These are phyloP conservation scores for Melanomma pulvis-pyrius DNA, from an alignment of 495 filamentous ascomycete genomes.

Conservation along the genomic window DNA sequence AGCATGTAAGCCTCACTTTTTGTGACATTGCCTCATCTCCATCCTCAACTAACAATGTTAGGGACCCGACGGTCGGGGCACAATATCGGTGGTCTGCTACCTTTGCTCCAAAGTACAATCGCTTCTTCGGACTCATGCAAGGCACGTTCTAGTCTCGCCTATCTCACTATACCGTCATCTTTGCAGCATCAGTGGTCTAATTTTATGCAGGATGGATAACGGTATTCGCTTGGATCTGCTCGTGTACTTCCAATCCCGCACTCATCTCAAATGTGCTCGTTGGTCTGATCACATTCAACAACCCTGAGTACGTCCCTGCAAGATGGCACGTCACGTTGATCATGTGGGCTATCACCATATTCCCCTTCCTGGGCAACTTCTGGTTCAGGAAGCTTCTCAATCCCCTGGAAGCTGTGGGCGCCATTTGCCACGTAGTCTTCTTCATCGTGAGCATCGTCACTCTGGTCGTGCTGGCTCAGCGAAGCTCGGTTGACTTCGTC, in stretches of 20 bases:
- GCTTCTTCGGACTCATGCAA: conserved; percentile 39
- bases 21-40: background rate
- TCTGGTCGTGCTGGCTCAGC: conserved; percentile 22
- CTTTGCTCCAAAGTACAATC: conserved; percentile 50
- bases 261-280: conserved; percentile 35
- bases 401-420: conserved; percentile 32
- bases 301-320: conserved; percentile 28
- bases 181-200: conserved; percentile 6
- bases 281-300: conserved; percentile 30
- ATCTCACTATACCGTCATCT: background rate
- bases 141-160: conserved; percentile 10
- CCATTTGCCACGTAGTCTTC: conserved; percentile 33
- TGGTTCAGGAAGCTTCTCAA: conserved; percentile 35
- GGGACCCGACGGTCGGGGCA: conserved; percentile 34
- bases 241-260: conserved; percentile 30
- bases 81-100: conserved; percentile 37
- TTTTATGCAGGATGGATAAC: conserved; percentile 31
- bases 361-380: conserved; percentile 30
- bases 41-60: background rate
- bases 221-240: conserved; percentile 35
- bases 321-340: conserved; percentile 36
- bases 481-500: conserved; percentile 29
- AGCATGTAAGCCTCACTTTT: conserved; percentile 39
- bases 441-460: conserved; percentile 36
- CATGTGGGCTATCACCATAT: conserved; percentile 34